A percentile compares a stretch with the other conserved stretches of the same genome.
Conservation (phyloP, 495 filamentous ascomycete species). For the Evansstolkia leycettana region DNA sequence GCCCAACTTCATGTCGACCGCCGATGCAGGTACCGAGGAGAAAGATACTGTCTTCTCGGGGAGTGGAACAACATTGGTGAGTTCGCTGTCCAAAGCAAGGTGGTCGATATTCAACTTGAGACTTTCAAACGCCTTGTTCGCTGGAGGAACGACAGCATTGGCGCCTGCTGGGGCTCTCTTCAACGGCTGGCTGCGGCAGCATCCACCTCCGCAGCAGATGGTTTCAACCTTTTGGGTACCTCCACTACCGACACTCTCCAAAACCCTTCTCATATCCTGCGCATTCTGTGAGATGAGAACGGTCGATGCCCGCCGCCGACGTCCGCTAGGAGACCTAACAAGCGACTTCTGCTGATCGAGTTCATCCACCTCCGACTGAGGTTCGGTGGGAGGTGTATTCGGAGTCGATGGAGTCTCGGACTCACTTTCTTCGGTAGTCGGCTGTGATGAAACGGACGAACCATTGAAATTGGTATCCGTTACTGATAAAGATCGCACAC, state of each 20-base stretch:
- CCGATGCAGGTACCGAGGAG: conserved; percentile 30
- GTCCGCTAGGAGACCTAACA: conserved; percentile 16
- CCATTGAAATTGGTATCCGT: conserved; percentile 32
- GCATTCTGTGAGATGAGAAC: conserved; percentile 63
- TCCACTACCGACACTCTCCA: conserved; percentile 28
- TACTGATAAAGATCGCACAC: conserved; percentile 26
- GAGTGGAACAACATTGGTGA: conserved; percentile 56
- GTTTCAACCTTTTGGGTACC: conserved; percentile 44
- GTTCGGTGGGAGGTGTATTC: conserved; percentile 40
- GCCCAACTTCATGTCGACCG: conserved; percentile 21
- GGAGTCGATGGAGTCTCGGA: conserved; percentile 36
- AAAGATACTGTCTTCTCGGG: conserved; percentile 66
- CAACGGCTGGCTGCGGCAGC: conserved; percentile 60
- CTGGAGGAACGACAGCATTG: conserved; percentile 48
- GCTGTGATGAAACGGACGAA: conserved; percentile 16
- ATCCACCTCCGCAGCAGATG: conserved; percentile 85
- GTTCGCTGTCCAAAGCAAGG: conserved; percentile 52
- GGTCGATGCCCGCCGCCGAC: conserved; percentile 65
- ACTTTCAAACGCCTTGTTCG: conserved; percentile 74
- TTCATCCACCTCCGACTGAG: conserved; percentile 35
- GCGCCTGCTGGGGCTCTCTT: conserved; percentile 35
- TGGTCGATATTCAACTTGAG: conserved; percentile 64
- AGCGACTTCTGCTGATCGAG: conserved; percentile 14
- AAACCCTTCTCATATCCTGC: conserved; percentile 58
- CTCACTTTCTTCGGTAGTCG: conserved; percentile 19